Evolutionary conservation across 2,329 filamentous ascomycete species (phyloP).

Genomic region (Zalaria sp.): DNA sequence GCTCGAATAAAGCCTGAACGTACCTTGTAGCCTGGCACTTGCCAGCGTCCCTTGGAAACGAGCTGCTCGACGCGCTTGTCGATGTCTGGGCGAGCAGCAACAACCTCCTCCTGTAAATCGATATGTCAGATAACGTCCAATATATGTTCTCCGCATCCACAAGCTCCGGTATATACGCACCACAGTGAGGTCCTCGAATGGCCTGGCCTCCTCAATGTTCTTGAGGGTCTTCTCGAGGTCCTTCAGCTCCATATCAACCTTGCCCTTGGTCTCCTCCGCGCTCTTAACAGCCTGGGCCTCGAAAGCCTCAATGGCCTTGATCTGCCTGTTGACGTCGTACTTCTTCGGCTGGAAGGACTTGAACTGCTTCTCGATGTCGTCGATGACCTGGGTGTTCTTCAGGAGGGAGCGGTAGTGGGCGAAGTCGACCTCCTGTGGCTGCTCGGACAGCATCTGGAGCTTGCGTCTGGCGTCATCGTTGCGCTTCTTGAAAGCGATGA

Average conservation of each 20-base stretch:
- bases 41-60: slow-evolving; percentile 96
- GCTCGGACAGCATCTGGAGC: slow-evolving; percentile 69
- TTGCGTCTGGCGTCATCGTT: slow-evolving; percentile 98
- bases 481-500: slow-evolving; percentile 97
- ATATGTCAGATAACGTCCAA: slow-evolving; percentile 8
- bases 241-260: slow-evolving; percentile 88
- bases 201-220: slow-evolving; percentile 93
- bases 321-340: slow-evolving; percentile 84
- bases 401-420: slow-evolving; percentile 77
- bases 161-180: slow-evolving; percentile 44
- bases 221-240: slow-evolving; percentile 87
- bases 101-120: slow-evolving; percentile 68
- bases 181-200: slow-evolving; percentile 94
- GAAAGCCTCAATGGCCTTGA: slow-evolving; percentile 97
- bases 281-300: slow-evolving; percentile 95
- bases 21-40: slow-evolving; percentile 98
- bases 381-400: slow-evolving; percentile 90
- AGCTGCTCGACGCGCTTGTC: slow-evolving; percentile 92
- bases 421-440: slow-evolving; percentile 83
- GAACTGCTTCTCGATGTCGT: slow-evolving; percentile 97
- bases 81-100: slow-evolving; percentile 85
- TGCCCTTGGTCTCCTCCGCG: slow-evolving; percentile 89
- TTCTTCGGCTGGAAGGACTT: slow-evolving; percentile 77
- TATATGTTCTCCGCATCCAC: neutral
- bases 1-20: slow-evolving; percentile 14